A percentile compares a stretch with the other conserved stretches of the same genome.
These are phyloP conservation scores for Achlya hypogyna DNA, from an alignment of 352 stramenopile genomes.

Conservation along the genomic window DNA sequence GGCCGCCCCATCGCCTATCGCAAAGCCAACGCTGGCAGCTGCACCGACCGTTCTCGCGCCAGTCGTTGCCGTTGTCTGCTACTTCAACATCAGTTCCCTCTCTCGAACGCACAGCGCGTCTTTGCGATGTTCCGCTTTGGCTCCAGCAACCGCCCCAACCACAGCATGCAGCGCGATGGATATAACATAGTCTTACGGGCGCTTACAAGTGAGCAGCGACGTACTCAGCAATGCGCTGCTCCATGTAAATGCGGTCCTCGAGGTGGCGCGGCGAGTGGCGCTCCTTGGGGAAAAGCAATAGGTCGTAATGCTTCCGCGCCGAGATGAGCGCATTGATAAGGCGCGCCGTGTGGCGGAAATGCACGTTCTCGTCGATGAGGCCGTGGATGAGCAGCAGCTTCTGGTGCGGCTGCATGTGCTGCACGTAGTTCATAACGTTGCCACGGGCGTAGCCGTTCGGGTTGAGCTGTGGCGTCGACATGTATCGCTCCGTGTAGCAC, in stretches of 20 bases:
- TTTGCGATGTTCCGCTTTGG: too few species aligned
- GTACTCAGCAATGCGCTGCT: conserved; percentile 89
- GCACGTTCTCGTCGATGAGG: conserved; percentile 97
- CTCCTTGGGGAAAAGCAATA: conserved; percentile 94
- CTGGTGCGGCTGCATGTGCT: conserved; percentile 78
- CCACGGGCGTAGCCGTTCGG: conserved; percentile 84
- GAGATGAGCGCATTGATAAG: conserved; percentile 95
- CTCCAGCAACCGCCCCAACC: too few species aligned
- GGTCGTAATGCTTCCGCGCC: conserved; percentile 92
- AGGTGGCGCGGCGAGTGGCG: conserved; percentile 91
- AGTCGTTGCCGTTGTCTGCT: too few species aligned
- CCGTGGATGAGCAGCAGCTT: conserved; percentile 95
- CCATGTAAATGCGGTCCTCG: conserved; percentile 92
- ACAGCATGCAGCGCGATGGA: too few species aligned
- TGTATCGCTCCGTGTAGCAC: conserved; percentile 98
- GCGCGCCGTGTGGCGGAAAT: conserved; percentile 95
- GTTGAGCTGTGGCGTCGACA: conserved; percentile 92
- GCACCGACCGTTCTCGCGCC: too few species aligned
- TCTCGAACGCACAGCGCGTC: too few species aligned
- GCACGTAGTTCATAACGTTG: conserved; percentile 89
- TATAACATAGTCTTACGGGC: too few species aligned
- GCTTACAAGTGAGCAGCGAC: conserved; percentile 69
- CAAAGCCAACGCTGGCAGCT: too few species aligned
- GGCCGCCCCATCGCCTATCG: too few species aligned
- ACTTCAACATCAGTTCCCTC: too few species aligned